phyloP scores from a whole-genome alignment of 306 rosid species.

The Abrus pulchellus region DNA sequence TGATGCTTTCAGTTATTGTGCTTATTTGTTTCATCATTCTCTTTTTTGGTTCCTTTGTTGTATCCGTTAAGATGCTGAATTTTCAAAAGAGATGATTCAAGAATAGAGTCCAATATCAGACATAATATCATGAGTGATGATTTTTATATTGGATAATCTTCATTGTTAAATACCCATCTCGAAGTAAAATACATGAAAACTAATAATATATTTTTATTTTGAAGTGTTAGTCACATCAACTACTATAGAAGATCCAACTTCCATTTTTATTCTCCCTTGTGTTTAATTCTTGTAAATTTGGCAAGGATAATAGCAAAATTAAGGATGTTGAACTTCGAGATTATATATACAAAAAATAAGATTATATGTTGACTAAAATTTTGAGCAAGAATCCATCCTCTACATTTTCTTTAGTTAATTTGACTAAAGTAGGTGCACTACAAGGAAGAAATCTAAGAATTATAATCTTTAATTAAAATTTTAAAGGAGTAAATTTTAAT shows the following conservation, averaged over 20 bases:
- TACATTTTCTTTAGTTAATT: neutral
- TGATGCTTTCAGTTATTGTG: constrained; percentile 47
- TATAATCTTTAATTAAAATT: neutral
- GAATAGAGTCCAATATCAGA: constrained; percentile 25
- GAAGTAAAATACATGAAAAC: neutral
- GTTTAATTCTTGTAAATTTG: neutral
- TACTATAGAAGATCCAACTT: neutral
- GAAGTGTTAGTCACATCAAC: neutral
- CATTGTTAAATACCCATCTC: neutral
- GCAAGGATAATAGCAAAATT: neutral
- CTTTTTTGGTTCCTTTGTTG: constrained; percentile 68
- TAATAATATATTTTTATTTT: too few relatives aligned
- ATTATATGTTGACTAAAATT: neutral
- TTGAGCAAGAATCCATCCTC: neutral
- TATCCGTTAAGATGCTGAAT: constrained; percentile 70
- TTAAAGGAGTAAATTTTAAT: neutral
- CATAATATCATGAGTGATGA: constrained; percentile 2
- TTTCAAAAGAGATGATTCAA: constrained; percentile 71
- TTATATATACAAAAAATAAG: too few relatives aligned
- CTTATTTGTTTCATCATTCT: constrained; percentile 61
- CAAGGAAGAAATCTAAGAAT: neutral
- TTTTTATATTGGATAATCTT: constrained; percentile 13
- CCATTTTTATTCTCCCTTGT: neutral
- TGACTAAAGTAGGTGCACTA: neutral
- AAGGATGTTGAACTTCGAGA: neutral